phyloP scores from a whole-genome alignment of 1,139 yeast genomes.

The Candida neerlandica region DNA sequence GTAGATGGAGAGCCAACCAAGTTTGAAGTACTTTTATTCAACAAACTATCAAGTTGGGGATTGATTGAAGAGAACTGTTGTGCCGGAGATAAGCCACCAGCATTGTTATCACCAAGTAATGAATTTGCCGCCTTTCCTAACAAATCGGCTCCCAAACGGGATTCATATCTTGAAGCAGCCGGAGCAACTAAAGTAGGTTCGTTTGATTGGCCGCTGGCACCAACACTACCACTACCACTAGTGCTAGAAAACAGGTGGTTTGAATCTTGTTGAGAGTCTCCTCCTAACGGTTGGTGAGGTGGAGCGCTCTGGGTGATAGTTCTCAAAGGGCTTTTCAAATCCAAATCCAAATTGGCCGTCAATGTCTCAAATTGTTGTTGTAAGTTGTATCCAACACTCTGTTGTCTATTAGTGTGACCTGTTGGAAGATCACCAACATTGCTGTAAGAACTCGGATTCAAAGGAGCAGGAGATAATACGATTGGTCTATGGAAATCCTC shows the following conservation, averaged over 20 bases:
- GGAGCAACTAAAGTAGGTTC: conserved; percentile 16
- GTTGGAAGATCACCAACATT: neutral
- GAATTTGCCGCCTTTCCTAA: conserved; percentile 15
- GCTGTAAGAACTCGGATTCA: conserved; percentile 22
- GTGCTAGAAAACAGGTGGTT: neutral
- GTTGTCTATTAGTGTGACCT: conserved; percentile 35
- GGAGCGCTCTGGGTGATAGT: conserved; percentile 6
- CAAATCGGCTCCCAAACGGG: conserved; percentile 10
- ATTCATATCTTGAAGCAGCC: conserved; percentile 15
- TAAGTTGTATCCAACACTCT: conserved; percentile 47
- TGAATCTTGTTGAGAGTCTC: conserved; percentile 4
- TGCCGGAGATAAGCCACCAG: conserved; percentile 23
- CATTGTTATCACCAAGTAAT: conserved; percentile 22
- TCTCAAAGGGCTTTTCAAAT: conserved; percentile 26
- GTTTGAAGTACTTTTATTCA: conserved; percentile 13
- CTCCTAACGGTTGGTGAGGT: conserved; percentile 3
- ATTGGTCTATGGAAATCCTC: conserved; percentile 33
- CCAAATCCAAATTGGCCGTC: conserved; percentile 51
- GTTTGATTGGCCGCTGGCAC: neutral
- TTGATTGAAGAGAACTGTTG: conserved; percentile 16
- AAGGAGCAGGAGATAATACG: conserved; percentile 45
- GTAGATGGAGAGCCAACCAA: conserved; percentile 14
- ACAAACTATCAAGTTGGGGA: conserved; percentile 12
- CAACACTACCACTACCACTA: neutral
- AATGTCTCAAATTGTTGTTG: conserved; percentile 51